These are phyloP conservation scores for Davidsoniella eucalypti DNA, from an alignment of 2,329 filamentous ascomycete genomes.

Conservation along the genomic window DNA sequence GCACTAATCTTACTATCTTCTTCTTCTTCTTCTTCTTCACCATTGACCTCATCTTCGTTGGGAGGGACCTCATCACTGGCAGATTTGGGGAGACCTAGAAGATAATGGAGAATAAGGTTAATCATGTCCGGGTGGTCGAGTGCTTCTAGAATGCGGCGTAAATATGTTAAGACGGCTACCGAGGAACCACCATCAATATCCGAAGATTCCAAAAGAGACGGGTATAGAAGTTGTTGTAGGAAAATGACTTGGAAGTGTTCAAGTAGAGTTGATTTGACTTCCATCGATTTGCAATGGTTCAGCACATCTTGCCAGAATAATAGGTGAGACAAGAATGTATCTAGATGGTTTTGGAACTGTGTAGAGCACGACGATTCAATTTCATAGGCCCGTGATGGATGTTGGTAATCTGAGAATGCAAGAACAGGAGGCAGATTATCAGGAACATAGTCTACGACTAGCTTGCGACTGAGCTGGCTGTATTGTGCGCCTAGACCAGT, in stretches of 20 bases:
- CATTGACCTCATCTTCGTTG: background rate
- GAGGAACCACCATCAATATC: constrained; percentile 95
- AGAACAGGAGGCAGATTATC: constrained; percentile 69
- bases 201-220: constrained; percentile 87
- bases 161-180: constrained; percentile 84
- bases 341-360: constrained; percentile 70
- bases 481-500: constrained; percentile 72
- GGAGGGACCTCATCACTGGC: constrained; percentile 33
- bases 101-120: constrained; percentile 81
- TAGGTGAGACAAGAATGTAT: constrained; percentile 86
- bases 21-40: background rate
- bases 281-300: constrained; percentile 81
- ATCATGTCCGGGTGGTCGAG: constrained; percentile 89
- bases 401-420: constrained; percentile 74
- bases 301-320: constrained; percentile 97
- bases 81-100: constrained; percentile 47
- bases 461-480: constrained; percentile 53
- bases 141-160: constrained; percentile 77
- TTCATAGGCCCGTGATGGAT: constrained; percentile 51
- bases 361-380: constrained; percentile 58
- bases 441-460: constrained; percentile 62
- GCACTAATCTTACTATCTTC: constrained; percentile 39
- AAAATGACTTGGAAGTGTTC: constrained; percentile 98
- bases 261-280: constrained; percentile 81
- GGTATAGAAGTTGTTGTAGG: constrained; percentile 87